A percentile compares a stretch with the other conserved stretches of the same genome.
Evolutionary conservation across 176 grass and related monocot genomes (phyloP).

Genomic region (Echinochloa phyllopogon): DNA sequence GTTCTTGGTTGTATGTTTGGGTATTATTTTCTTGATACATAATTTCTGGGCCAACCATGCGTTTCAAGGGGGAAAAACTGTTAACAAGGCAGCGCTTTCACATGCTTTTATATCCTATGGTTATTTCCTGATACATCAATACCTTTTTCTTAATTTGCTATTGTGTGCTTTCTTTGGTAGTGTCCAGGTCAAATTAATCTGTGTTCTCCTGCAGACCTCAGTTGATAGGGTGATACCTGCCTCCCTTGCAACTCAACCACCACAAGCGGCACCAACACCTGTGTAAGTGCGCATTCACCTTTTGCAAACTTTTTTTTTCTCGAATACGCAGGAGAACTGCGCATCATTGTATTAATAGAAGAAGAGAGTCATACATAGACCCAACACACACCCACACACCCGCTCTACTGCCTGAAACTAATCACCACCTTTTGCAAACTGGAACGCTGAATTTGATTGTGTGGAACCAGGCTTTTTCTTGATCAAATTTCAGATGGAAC

Average conservation of each 20-base stretch:
- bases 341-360: too few relatives aligned
- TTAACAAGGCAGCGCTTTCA: neutral
- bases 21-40: slow-evolving; percentile 22
- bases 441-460: neutral
- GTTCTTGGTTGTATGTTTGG: neutral
- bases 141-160: neutral
- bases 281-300: neutral
- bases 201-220: neutral
- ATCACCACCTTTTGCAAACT: neutral
- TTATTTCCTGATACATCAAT: neutral
- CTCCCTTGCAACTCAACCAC: neutral
- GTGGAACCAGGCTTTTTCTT: neutral
- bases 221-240: neutral
- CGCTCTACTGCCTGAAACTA: too few relatives aligned
- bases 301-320: neutral
- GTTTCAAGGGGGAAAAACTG: neutral
- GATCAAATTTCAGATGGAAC: neutral
- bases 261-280: neutral
- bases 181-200: neutral
- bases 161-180: neutral
- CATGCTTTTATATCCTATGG: neutral
- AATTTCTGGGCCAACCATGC: neutral
- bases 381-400: too few relatives aligned
- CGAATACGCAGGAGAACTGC: too few relatives aligned
- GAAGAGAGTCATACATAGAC: too few relatives aligned